phyloP scores from a whole-genome alignment of 768 basidiomycete genomes.

The Lactarius sp. region DNA sequence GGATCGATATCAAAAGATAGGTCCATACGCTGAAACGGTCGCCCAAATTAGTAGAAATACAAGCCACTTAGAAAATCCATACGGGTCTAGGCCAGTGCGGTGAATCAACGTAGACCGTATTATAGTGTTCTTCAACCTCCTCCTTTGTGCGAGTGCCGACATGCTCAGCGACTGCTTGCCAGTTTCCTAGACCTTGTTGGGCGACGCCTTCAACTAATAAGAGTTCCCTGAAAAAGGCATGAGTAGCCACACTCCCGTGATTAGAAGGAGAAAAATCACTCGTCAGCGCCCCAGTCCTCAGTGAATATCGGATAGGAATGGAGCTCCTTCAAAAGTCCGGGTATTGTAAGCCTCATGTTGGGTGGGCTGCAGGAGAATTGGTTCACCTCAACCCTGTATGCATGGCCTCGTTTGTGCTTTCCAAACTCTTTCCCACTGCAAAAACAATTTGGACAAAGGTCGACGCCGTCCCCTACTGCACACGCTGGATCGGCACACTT shows the following conservation, averaged over 20 bases:
- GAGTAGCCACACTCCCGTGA: conserved; percentile 6
- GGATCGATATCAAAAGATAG: conserved; percentile 65
- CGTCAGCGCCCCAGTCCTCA: conserved; percentile 96
- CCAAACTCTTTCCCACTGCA: conserved; percentile 86
- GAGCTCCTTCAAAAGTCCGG: conserved; percentile 57
- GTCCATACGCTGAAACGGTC: conserved; percentile 38
- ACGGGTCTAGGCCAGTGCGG: conserved; percentile 79
- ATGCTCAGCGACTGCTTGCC: conserved; percentile 94
- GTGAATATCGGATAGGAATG: conserved; percentile 96
- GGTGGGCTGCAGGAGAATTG: background rate
- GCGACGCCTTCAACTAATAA: conserved; percentile 84
- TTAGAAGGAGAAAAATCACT: conserved; percentile 50
- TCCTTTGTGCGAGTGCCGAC: conserved; percentile 92
- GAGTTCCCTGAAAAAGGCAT: conserved; percentile 60
- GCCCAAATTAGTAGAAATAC: conserved; percentile 20
- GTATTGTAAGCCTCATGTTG: conserved; percentile 18
- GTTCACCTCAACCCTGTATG: conserved; percentile 87
- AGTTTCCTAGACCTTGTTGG: conserved; percentile 88
- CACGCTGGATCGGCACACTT: conserved; percentile 87
- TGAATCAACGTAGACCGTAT: conserved; percentile 72
- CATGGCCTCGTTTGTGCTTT: conserved; percentile 78
- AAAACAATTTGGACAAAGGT: conserved; percentile 91
- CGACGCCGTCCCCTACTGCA: conserved; percentile 73
- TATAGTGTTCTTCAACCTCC: conserved; percentile 90
- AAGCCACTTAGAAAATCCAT: conserved; percentile 30